Evolutionary conservation across 2,329 filamentous ascomycete species (phyloP), one percentile per base, ranked within the genome.

Genomic region (Xylaria sp.): DNA sequence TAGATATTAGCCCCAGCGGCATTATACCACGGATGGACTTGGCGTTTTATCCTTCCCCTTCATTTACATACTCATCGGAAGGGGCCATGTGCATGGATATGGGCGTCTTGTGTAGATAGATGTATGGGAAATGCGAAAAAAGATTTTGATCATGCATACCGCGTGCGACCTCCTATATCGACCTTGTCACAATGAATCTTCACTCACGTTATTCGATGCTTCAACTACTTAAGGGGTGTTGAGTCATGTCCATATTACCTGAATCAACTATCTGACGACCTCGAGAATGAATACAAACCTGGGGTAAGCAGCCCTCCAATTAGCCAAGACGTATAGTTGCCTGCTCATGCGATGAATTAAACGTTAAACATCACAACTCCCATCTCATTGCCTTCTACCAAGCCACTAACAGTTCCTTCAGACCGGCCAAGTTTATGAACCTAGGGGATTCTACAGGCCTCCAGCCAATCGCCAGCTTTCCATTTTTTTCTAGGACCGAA

Each of bases 1-100:
- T 20, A 67, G 58, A 66, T 41, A 31, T 55, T 55, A 25, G 57
- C 67, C 66, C 46, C 56, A 68, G 52, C 62, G 67, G 67, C 67
- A 60, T 59, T 55, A 69, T 69, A 69, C 63, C 59, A 69, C 20
- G 59, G 52, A 59, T 41, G 49, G n/a, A 52, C 23, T 28, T 36
- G 62, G 66, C 66, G 66, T 65, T 46, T 68, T 39, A 56, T 62
- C 23, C 51, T 52, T 61, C 43, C 43, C 28, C 43, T 63, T 56
- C 31, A 46, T 58, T 56, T 36, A 49, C 49, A 25, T 13, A 28
- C 28, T 55, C 33, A 66, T 62, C 41, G 49, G 61, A 39, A 52
- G 62, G 66, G 48, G 46, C 56, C 41, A 33, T 58, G 33, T 57
- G 62, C 62, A 66, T 66, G 28, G 43, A 56, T 39, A 52, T 8